A percentile compares a stretch with the other conserved stretches of the same genome.
Evolutionary conservation across 306 rosid genomes (phyloP).

Genomic region (Medicago lupulina): DNA sequence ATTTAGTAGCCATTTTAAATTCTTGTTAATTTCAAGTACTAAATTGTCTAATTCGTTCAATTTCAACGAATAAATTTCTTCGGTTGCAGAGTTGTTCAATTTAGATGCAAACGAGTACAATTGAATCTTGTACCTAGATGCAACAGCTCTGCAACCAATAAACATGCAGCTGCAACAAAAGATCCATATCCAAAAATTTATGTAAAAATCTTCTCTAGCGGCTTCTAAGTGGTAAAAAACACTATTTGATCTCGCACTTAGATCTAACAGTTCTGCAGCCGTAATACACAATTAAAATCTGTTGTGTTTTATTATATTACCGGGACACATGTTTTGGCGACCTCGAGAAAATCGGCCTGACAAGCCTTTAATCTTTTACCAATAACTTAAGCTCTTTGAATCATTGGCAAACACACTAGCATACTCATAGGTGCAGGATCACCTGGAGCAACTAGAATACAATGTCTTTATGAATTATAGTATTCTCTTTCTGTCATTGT

Average conservation of each 20-base stretch:
- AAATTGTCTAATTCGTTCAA: not conserved
- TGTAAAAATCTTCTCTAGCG: not conserved
- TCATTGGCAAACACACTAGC: slow-evolving; percentile 16
- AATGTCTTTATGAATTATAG: slow-evolving; percentile 31
- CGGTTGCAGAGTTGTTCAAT: not conserved
- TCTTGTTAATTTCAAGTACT: not conserved
- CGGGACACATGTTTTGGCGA: slow-evolving; percentile 15
- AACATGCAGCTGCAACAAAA: not conserved
- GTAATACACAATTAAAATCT: not conserved
- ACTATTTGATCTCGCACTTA: not conserved
- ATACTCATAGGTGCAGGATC: slow-evolving; percentile 18
- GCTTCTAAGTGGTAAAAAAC: not conserved
- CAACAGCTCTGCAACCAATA: not conserved
- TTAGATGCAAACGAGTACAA: too few species aligned
- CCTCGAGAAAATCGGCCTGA: slow-evolving; percentile 5
- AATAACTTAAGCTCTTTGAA: not conserved
- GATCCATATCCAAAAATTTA: not conserved
- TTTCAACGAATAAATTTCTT: not conserved
- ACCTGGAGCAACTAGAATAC: slow-evolving; percentile 28
- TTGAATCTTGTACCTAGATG: not conserved
- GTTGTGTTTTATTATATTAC: not conserved
- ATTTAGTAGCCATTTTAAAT: too few species aligned
- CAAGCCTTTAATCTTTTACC: not conserved
- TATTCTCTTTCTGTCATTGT: slow-evolving; percentile 7
- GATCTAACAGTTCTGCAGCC: not conserved